A percentile compares a stretch with the other conserved stretches of the same genome.
Evolutionary conservation across 2,329 filamentous ascomycete species (phyloP).

Genomic region (Magnaporthiopsis poae): DNA sequence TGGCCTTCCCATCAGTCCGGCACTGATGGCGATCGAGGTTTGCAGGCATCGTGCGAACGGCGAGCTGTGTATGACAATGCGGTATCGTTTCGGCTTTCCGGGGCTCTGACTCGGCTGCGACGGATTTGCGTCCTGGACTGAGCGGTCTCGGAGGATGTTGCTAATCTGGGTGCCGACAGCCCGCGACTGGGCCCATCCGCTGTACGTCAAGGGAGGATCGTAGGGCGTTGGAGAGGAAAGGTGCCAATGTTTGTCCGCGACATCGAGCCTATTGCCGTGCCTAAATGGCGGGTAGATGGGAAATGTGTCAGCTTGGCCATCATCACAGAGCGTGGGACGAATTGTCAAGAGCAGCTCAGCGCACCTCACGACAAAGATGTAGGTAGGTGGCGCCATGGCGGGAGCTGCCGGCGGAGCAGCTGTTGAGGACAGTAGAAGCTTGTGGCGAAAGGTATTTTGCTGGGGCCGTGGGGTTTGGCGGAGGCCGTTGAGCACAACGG

Average conservation of each 20-base stretch:
- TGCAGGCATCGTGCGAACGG: conserved; percentile 89
- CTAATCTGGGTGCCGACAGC: conserved; percentile 74
- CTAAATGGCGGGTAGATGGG: conserved; percentile 29
- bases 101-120: conserved; percentile 15
- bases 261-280: conserved; percentile 88
- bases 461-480: not conserved
- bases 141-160: conserved; percentile 50
- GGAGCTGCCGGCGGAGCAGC: conserved; percentile 14
- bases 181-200: conserved; percentile 81
- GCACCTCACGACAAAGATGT: conserved; percentile 41
- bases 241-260: conserved; percentile 91
- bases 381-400: conserved; percentile 29
- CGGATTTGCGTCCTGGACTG: conserved; percentile 33
- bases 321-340: conserved; percentile 1
- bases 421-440: conserved; percentile 14
- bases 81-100: conserved; percentile 52
- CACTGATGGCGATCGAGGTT: conserved; percentile 77
- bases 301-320: not conserved
- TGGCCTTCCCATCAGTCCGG: conserved; percentile 41
- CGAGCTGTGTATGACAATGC: conserved; percentile 82
- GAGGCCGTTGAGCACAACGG: not conserved
- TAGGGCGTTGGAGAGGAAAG: conserved; percentile 86
- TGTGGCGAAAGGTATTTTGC: not conserved
- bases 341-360: not conserved
- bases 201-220: conserved; percentile 88